A percentile compares a stretch with the other conserved stretches of the same genome.
Evolutionary conservation across 768 basidiomycete species (phyloP).

Genomic region (Phlebiopsis gigantea): DNA sequence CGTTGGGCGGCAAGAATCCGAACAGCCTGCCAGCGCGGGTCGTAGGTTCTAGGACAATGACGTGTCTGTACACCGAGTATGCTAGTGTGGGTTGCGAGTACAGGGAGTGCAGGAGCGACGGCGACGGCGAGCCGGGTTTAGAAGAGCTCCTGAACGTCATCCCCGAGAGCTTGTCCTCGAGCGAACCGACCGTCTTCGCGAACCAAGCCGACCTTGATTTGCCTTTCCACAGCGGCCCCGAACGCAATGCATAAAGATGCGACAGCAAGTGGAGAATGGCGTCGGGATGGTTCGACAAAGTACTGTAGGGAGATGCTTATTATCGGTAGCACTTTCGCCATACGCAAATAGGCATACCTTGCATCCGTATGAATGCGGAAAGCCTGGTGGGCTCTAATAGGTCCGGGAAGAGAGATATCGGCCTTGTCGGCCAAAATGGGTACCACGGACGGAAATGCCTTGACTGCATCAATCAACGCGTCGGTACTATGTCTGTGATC

Average conservation of each 20-base stretch:
- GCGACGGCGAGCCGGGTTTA: conserved; percentile 21
- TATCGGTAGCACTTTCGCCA: neutral
- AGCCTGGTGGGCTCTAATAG: conserved; percentile 53
- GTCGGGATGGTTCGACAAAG: neutral
- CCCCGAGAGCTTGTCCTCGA: conserved; percentile 30
- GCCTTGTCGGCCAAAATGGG: conserved; percentile 83
- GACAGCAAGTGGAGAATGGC: conserved; percentile 71
- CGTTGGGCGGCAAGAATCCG: conserved; percentile 62
- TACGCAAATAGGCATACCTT: conserved; percentile 35
- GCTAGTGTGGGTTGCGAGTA: conserved; percentile 38
- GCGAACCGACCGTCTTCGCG: conserved; percentile 38
- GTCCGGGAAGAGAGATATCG: conserved; percentile 56
- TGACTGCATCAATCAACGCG: conserved; percentile 69
- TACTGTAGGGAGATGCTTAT: neutral
- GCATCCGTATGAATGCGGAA: conserved; percentile 69
- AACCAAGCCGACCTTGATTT: conserved; percentile 64
- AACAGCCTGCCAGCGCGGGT: conserved; percentile 47
- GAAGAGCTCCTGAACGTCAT: neutral
- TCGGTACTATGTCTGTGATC: conserved; percentile 54
- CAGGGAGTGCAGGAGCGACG: conserved; percentile 29
- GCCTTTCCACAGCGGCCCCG: conserved; percentile 79
- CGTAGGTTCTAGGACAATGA: conserved; percentile 58
- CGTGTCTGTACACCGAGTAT: conserved; percentile 65
- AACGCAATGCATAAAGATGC: conserved; percentile 82
- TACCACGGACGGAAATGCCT: conserved; percentile 75